Evolutionary conservation across 306 rosid genomes (phyloP).

Genomic region (Prunus kanzakura): DNA sequence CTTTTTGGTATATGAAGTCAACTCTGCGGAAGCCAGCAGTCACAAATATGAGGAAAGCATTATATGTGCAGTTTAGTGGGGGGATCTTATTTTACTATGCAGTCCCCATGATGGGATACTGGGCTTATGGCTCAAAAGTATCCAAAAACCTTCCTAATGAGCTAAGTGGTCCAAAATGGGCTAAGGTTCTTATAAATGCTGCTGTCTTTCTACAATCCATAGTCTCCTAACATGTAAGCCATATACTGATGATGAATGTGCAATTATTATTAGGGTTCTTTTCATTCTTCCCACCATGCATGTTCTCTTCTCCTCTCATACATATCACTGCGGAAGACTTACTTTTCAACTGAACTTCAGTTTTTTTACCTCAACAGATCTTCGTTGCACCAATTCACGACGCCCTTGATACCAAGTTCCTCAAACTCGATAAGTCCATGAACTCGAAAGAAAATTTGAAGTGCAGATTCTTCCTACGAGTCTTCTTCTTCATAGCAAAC

Average conservation of each 20-base stretch:
- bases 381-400: slow-evolving; percentile 53
- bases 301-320: too few relatives aligned
- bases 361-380: slow-evolving; percentile 27
- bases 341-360: not conserved
- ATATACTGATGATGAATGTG: not conserved
- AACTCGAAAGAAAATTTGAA: slow-evolving; percentile 40
- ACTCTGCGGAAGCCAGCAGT: slow-evolving; percentile 49
- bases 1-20: slow-evolving; percentile 28
- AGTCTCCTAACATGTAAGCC: slow-evolving; percentile 51
- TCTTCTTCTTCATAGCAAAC: slow-evolving; percentile 31
- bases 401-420: slow-evolving; percentile 45
- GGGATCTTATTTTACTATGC: slow-evolving; percentile 43
- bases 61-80: slow-evolving; percentile 39
- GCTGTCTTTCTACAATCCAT: slow-evolving; percentile 48
- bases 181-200: slow-evolving; percentile 35
- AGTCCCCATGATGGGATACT: slow-evolving; percentile 40
- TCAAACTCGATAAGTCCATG: slow-evolving; percentile 34
- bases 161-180: slow-evolving; percentile 51
- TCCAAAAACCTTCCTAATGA: slow-evolving; percentile 45
- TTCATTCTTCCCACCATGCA: not conserved
- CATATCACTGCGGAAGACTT: not conserved
- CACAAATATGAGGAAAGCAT: slow-evolving; percentile 50
- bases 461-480: slow-evolving; percentile 35
- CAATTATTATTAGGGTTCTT: not conserved
- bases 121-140: slow-evolving; percentile 54